phyloP scores from a whole-genome alignment of 2,329 filamentous ascomycete species.

The Talaromyces piceae region DNA sequence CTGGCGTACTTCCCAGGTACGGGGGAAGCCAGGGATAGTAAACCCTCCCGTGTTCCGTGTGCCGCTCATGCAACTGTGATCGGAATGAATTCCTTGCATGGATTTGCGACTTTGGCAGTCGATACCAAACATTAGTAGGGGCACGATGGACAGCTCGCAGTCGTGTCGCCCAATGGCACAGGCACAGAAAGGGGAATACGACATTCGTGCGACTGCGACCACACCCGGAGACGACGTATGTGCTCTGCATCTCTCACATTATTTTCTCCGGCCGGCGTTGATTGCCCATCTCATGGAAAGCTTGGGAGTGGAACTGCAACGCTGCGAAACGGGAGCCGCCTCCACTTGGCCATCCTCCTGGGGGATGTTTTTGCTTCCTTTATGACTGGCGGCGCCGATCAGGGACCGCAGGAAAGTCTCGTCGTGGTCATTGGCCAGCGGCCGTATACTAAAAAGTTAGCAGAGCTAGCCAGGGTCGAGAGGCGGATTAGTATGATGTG shows the following conservation, averaged over 20 bases:
- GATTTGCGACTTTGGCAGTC: neutral
- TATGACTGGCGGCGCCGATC: neutral
- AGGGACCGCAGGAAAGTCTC: neutral
- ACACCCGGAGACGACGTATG: too few relatives aligned
- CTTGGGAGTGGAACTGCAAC: neutral
- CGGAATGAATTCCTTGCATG: neutral
- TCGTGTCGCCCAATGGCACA: neutral
- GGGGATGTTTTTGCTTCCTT: neutral
- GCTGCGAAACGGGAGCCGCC: neutral
- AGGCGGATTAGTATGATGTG: neutral
- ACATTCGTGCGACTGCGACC: neutral
- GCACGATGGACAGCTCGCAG: neutral
- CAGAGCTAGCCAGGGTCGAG: neutral
- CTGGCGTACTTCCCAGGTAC: too few relatives aligned
- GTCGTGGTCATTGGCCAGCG: neutral
- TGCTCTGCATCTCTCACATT: neutral
- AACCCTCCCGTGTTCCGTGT: too few relatives aligned
- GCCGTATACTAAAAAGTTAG: neutral
- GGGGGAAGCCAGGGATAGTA: too few relatives aligned
- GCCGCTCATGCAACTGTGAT: neutral
- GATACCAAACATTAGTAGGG: neutral
- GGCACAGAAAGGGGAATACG: neutral
- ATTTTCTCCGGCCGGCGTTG: neutral
- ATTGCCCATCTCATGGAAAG: neutral
- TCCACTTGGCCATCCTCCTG: neutral